Conservation (phyloP, 2,329 filamentous ascomycete genomes). For the Paramyrothecium sp. region DNA sequence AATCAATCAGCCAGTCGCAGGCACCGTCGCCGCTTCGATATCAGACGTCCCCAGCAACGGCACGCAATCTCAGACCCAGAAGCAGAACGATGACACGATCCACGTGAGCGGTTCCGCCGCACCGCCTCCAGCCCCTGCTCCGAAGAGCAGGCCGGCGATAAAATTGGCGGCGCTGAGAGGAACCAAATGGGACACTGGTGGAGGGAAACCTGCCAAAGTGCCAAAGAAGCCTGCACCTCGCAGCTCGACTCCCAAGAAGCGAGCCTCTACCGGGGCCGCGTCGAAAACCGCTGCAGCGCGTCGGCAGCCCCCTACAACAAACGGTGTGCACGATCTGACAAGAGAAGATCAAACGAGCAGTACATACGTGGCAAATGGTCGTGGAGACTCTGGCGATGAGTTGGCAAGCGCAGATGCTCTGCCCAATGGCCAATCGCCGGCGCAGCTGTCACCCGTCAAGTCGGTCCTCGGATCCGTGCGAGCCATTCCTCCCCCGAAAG, state of each 20-base stretch:
- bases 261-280: slow-evolving; percentile 5
- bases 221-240: slow-evolving; percentile 18
- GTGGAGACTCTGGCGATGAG: slow-evolving; percentile 12
- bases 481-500: slow-evolving; percentile 37
- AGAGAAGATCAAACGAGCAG: slow-evolving; percentile 6
- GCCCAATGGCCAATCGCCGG: slow-evolving; percentile 6
- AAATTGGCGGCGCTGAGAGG: slow-evolving; percentile 34
- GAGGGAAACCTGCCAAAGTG: slow-evolving; percentile 12
- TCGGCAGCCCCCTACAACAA: slow-evolving; percentile 3
- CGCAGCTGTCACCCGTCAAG: slow-evolving; percentile 6
- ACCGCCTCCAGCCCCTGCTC: slow-evolving; percentile 6
- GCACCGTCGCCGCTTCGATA: not conserved
- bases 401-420: slow-evolving; percentile 7
- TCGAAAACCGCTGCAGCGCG: slow-evolving; percentile 1
- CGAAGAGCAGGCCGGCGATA: slow-evolving; percentile 29
- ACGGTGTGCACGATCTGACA: not conserved
- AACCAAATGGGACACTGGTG: slow-evolving; percentile 35
- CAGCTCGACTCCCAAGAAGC: slow-evolving; percentile 5
- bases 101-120: not conserved
- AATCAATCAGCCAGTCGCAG: not conserved
- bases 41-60: not conserved
- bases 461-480: not conserved
- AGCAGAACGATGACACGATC: not conserved
- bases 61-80: not conserved
- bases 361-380: slow-evolving; percentile 5